Percentiles rank a stretch among this genome's conserved stretches.
These are phyloP conservation scores for Geotrichum cucujoidarum DNA, from an alignment of 1,139 yeast species.

Conservation along the genomic window DNA sequence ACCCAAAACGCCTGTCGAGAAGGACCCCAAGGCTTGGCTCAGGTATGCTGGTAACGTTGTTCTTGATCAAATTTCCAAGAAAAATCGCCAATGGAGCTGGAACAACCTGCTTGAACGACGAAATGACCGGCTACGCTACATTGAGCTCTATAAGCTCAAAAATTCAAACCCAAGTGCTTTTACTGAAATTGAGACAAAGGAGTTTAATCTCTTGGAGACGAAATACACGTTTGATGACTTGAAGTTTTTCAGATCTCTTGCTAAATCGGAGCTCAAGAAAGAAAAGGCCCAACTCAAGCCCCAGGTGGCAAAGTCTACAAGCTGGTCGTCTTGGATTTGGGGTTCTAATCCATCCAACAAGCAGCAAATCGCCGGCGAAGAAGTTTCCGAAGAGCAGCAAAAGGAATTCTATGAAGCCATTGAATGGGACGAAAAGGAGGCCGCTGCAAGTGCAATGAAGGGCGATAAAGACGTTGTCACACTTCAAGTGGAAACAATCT, in stretches of 20 bases:
- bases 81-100: constrained; percentile 85
- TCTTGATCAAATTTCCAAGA: constrained; percentile 71
- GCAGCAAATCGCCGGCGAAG: constrained; percentile 28
- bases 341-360: constrained; percentile 30
- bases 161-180: constrained; percentile 25
- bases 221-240: constrained; percentile 70
- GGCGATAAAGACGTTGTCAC: constrained; percentile 69
- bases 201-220: constrained; percentile 52
- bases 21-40: constrained; percentile 79
- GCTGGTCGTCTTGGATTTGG: constrained; percentile 40
- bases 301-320: constrained; percentile 23
- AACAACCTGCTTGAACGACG: constrained; percentile 65
- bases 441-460: constrained; percentile 50
- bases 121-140: constrained; percentile 64
- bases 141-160: constrained; percentile 59
- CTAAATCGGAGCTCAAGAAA: constrained; percentile 59
- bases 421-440: constrained; percentile 73
- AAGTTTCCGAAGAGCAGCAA: constrained; percentile 40
- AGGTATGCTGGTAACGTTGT: constrained; percentile 71
- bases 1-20: constrained; percentile 56
- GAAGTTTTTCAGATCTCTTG: constrained; percentile 75
- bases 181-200: constrained; percentile 38
- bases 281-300: constrained; percentile 39
- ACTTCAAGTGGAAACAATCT: constrained; percentile 58
- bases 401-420: constrained; percentile 87